Percentiles rank a stretch among this genome's conserved stretches.
phyloP scores from a whole-genome alignment of 2,329 filamentous ascomycete genomes.

The Botrytis pseudocinerea region DNA sequence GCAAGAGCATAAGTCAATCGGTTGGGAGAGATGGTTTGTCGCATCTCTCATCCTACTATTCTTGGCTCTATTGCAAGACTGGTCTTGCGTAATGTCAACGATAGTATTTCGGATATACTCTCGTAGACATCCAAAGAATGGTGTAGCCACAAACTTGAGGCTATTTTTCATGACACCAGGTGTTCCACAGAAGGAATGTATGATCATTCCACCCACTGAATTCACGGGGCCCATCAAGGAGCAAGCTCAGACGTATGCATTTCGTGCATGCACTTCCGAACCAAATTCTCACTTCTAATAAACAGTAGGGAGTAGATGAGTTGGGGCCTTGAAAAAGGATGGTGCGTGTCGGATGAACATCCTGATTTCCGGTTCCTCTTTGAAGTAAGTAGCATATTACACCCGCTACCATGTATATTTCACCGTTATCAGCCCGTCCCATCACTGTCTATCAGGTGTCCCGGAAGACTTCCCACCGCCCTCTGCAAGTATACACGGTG shows the following conservation, averaged over 20 bases:
- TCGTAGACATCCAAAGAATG: neutral
- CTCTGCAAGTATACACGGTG: conserved; percentile 1
- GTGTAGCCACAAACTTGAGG: neutral
- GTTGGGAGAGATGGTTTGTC: neutral
- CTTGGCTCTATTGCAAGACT: neutral
- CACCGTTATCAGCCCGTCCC: conserved; percentile 13
- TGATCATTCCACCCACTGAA: neutral
- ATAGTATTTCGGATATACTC: neutral
- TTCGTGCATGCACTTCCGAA: neutral
- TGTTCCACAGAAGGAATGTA: neutral
- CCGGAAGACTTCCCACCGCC: neutral
- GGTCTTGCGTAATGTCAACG: neutral
- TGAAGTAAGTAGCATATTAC: neutral
- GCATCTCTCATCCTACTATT: neutral
- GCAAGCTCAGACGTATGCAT: too few species aligned
- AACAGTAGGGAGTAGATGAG: neutral
- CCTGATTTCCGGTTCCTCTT: neutral
- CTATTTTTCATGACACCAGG: neutral
- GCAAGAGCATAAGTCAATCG: neutral
- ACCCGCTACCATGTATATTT: neutral
- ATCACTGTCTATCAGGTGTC: neutral
- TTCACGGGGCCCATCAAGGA: neutral
- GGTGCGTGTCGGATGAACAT: neutral
- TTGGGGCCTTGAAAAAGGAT: neutral
- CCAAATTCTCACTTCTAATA: neutral